Base-by-base conservation (phyloP, 176 grass and related monocot genomes). In the Oryza meridionalis region DNA sequence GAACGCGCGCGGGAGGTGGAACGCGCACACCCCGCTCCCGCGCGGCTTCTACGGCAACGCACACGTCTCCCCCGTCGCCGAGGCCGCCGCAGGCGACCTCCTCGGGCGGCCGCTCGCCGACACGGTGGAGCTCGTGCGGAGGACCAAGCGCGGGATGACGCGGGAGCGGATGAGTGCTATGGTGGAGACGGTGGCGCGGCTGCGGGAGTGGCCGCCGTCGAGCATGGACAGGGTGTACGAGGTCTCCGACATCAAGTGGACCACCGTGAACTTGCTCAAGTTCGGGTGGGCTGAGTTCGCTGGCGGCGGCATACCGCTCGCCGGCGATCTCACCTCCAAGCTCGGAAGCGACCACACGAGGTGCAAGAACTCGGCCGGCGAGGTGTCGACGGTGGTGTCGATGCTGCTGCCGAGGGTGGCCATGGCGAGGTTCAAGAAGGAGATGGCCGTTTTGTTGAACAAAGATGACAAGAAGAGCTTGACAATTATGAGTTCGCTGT, bases 1-100 rank as follows among this genome's bases (percentile, higher is more conserved):
- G 87, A 84, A 88, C 6, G 81, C 87, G 4, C 87, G 87, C 0
- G 87, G 81, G 0, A 79, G 70, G 58, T 88, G 87, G 87, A 88
- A 88, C 2, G 40, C 1, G 0, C 87, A 88, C 64, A 74, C 76
- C 0, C 45, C 24, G 1, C 73, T 84, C 81, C 81, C 81, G 0
- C 35, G 44, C 44, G 86, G 86, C 0, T 88, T 79, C 81, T 88
- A 88, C 5, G 86, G 86, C 17, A 88, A 88, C 31, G 86, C 86
- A 1, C 86, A 84, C 5, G 4, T 88, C 43, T 88, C 81, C 1
- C 86, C 87, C 62, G 59, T 84, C 0, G 35, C 37, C 2, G 87
- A 84, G 12, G 61, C 35, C 59, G 35, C 69, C 7, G 87, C 24
- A 3, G 76, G 8, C 0, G 87, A 88, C 67, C 86, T 88, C 4